Percentiles rank a stretch among this genome's conserved stretches.
These are phyloP conservation scores for Vaccinium darrowii DNA, from an alignment of 148 eudicot genomes.

Conservation along the genomic window DNA sequence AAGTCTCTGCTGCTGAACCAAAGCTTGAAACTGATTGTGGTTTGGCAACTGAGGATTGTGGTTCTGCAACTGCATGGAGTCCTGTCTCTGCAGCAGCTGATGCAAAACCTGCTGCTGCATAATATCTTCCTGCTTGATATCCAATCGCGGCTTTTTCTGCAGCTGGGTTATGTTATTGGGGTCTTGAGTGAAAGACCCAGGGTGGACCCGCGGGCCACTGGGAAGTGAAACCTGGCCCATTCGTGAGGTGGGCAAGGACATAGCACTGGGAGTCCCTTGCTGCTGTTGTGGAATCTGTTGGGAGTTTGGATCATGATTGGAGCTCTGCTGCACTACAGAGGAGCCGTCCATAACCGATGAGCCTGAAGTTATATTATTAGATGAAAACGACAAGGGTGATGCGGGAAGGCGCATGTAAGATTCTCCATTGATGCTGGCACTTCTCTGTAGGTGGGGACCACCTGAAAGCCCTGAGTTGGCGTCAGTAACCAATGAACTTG, in stretches of 20 bases:
- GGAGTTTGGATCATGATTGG: constrained; percentile 61
- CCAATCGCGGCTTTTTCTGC: constrained; percentile 83
- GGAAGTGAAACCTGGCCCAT: constrained; percentile 55
- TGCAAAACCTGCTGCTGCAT: constrained; percentile 71
- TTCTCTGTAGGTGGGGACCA: constrained; percentile 82
- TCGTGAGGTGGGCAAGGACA: constrained; percentile 54
- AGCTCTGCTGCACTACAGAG: constrained; percentile 53
- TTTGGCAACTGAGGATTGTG: constrained; percentile 67
- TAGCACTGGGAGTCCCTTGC: constrained; percentile 62
- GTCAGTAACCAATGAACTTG: constrained; percentile 88
- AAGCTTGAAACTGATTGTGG: constrained; percentile 71
- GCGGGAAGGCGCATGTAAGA: constrained; percentile 78
- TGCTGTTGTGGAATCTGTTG: constrained; percentile 53
- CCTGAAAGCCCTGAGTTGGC: constrained; percentile 89
- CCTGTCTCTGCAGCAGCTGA: constrained; percentile 73
- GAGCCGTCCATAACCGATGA: constrained; percentile 79
- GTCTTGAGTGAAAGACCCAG: constrained; percentile 61
- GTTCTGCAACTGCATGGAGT: constrained; percentile 61
- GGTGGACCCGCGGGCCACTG: constrained; percentile 42
- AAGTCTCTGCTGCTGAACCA: constrained; percentile 77
- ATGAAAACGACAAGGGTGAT: constrained; percentile 92
- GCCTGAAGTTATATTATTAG: constrained; percentile 83
- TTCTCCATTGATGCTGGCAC: constrained; percentile 81
- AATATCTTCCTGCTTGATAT: constrained; percentile 80
- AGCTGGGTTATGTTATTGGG: constrained; percentile 54